Evolutionary conservation across 495 filamentous ascomycete species (phyloP).

Genomic region (Achaetomiella virescens): DNA sequence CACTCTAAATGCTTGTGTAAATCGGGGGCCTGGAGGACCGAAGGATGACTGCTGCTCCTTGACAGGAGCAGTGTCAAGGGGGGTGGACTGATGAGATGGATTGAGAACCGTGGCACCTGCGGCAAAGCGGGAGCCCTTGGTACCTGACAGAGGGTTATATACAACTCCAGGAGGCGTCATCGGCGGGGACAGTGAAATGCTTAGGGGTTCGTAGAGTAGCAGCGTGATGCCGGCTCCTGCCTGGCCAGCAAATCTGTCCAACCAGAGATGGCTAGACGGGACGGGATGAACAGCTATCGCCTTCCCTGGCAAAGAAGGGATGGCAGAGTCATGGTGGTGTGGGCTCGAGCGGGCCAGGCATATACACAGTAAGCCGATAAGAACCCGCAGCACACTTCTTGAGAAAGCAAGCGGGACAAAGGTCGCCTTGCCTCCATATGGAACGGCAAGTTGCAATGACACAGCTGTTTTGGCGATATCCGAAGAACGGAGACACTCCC

Average conservation of each 20-base stretch:
- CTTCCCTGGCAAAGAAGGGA: neutral
- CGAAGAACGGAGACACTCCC: neutral
- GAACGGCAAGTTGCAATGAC: neutral
- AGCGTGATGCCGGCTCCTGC: neutral
- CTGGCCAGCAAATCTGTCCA: neutral
- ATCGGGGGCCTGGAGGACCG: too few relatives aligned
- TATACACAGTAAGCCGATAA: slow-evolving; percentile 4
- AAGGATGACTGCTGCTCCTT: too few relatives aligned
- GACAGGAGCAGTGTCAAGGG: too few relatives aligned
- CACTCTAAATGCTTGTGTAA: too few relatives aligned
- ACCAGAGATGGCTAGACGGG: neutral
- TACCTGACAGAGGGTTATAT: neutral
- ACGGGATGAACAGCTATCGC: neutral
- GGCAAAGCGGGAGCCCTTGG: neutral
- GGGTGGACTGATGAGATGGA: too few relatives aligned
- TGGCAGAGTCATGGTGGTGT: slow-evolving; percentile 4
- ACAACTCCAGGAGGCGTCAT: neutral
- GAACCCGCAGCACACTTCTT: neutral
- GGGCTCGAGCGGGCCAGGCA: neutral
- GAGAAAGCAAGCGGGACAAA: neutral
- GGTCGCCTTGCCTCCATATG: too few relatives aligned
- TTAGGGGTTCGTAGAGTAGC: neutral
- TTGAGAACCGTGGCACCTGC: neutral
- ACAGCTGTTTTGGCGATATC: slow-evolving; percentile 1
- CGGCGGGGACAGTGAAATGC: neutral